Conservation (phyloP, 1,284 basidiomycete species). For the Porogramme epimiltina region DNA sequence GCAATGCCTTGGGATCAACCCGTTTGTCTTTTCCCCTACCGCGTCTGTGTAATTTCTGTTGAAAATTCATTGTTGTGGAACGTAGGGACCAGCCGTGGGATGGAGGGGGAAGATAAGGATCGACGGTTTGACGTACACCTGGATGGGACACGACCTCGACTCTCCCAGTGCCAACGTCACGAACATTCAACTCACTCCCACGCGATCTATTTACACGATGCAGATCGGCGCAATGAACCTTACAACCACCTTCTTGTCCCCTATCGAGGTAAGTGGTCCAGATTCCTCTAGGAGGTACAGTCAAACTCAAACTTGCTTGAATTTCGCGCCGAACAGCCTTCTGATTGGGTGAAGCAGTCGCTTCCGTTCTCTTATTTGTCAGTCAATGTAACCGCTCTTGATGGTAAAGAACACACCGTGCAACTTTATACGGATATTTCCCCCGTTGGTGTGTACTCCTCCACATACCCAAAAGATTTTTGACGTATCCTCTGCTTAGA, state of each 20-base stretch:
- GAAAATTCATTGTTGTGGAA: not conserved
- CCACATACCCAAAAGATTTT: slow-evolving; percentile 1
- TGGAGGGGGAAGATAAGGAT: slow-evolving; percentile 25
- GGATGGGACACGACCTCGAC: slow-evolving; percentile 17
- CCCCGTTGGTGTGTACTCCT: not conserved
- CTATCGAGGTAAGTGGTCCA: slow-evolving; percentile 22
- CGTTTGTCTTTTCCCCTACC: slow-evolving; percentile 4
- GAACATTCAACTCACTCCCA: slow-evolving; percentile 17
- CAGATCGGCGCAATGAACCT: slow-evolving; percentile 23
- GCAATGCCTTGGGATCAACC: slow-evolving; percentile 16
- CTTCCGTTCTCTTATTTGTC: slow-evolving; percentile 36
- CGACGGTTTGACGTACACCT: slow-evolving; percentile 21
- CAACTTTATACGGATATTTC: slow-evolving; percentile 38
- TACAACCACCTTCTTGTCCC: slow-evolving; percentile 23
- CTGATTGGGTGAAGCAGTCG: slow-evolving; percentile 35
- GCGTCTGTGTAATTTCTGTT: too few relatives aligned
- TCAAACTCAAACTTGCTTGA: too few relatives aligned
- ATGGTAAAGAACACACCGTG: slow-evolving; percentile 32
- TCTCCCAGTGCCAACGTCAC: slow-evolving; percentile 10
- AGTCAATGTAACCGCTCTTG: slow-evolving; percentile 30
- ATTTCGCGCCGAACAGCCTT: slow-evolving; percentile 21
- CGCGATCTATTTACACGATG: slow-evolving; percentile 18
- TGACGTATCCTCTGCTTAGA: slow-evolving; percentile 6
- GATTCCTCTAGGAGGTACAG: too few relatives aligned
- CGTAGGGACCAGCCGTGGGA: slow-evolving; percentile 6